Conservation (phyloP, 306 rosid species). For the Amphicarpaea edgeworthii region DNA sequence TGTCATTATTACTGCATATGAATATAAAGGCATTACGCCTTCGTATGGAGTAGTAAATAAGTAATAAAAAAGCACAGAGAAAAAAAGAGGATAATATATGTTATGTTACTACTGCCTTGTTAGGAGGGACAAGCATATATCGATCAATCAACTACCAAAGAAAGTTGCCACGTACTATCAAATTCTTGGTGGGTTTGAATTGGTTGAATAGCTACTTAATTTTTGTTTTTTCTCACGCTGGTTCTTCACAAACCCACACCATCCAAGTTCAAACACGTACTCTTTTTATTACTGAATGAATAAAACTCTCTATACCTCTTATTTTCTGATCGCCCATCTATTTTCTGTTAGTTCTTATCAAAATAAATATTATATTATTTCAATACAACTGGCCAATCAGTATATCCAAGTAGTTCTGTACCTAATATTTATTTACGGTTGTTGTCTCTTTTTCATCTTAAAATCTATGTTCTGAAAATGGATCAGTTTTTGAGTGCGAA, state of each 20-base stretch:
- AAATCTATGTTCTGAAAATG: no score
- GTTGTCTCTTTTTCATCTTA: conserved; percentile 19
- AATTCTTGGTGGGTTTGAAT: conserved; percentile 42
- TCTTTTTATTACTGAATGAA: neutral
- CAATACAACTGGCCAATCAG: neutral
- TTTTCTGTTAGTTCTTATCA: neutral
- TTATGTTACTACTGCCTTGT: neutral
- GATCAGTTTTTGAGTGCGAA: no score
- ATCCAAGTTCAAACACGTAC: neutral
- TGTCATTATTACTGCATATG: no score
- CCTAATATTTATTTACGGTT: conserved; percentile 21
- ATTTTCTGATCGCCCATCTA: neutral
- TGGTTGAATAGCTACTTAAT: neutral
- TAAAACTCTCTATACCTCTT: no score
- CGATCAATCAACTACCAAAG: conserved; percentile 53
- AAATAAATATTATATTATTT: neutral
- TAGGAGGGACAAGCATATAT: conserved; percentile 45
- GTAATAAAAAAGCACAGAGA: no score
- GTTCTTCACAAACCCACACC: conserved; percentile 36
- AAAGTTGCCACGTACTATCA: conserved; percentile 43
- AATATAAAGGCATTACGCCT: no score
- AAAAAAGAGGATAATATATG: no score
- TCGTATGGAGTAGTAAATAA: no score
- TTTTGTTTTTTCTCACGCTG: conserved; percentile 38
- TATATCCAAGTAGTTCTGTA: neutral